Evolutionary conservation across 2,329 filamentous ascomycete genomes (phyloP), one percentile per base, ranked within the genome.

Genomic region (Ceratocystis destructans): DNA sequence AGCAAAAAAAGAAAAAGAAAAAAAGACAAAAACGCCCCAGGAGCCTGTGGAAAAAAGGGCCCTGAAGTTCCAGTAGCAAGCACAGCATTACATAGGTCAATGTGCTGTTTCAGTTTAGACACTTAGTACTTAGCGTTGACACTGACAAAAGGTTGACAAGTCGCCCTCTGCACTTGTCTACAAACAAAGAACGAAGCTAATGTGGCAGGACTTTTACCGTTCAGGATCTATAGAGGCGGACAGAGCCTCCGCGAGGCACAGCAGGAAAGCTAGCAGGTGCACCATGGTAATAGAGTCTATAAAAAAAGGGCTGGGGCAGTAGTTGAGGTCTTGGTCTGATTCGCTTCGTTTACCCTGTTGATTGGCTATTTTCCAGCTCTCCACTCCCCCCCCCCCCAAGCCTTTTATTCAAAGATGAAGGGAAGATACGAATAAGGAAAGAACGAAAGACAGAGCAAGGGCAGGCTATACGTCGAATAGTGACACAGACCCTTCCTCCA

Each of bases 121-220:
- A 59, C 55, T 59, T n/a, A 20, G 28, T 31, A 59, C 28, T 57
- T 33, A 37, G 55, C 15, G 33, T 20, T 59, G 55, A 59, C 55
- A 37, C 28, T 59, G 55, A 22, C 55, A 59, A 59, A 53, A 12
- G 48, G 20, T 28, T 53, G 48, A 53, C 48, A 53, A 25, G 15
- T 53, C 22, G 22, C 28, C n/a, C 31, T n/a, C 28, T 15, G 10
- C 55, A n/a, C 22, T 6, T 33, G 55, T n/a, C 55, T 59, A 8
- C 15, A 37, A 59, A 59, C 55, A 59, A 59, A 20, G 25, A 59
- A 59, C 4, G 28, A 37, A 59, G 55, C 55, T 59, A 59, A 59
- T 59, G 55, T 41, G 37, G 37, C 55, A 59, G 28, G 2, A 17
- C 55, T 59, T 41, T 15, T 37, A 59, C 55, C 55, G 55, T 25